phyloP scores from a whole-genome alignment of 176 grass and related monocot species.

The Avena eriantha region DNA sequence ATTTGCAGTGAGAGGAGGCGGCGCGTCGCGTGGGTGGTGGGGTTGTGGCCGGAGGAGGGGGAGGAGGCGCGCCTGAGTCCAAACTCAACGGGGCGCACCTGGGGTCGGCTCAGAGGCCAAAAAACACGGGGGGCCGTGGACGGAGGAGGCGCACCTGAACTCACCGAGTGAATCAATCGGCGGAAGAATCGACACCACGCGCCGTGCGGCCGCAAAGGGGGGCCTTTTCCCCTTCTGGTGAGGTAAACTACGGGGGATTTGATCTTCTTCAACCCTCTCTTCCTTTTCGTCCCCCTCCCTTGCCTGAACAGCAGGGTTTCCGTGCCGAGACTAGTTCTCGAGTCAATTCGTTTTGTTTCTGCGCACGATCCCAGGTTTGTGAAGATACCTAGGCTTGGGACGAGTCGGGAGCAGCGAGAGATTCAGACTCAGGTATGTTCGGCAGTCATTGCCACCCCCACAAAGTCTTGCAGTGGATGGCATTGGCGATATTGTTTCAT shows the following conservation, averaged over 20 bases:
- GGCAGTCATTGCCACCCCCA: background rate
- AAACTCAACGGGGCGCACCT: background rate
- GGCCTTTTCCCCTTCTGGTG: background rate
- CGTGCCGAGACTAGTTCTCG: background rate
- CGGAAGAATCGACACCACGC: background rate
- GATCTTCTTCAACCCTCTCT: background rate
- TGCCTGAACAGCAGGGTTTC: background rate
- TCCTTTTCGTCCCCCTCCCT: background rate
- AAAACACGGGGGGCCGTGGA: background rate
- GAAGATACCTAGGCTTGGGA: conserved; percentile 19
- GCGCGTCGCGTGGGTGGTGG: too few relatives aligned
- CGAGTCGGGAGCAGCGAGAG: background rate
- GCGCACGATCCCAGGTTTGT: background rate
- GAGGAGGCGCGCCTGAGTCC: background rate
- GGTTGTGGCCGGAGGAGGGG: background rate
- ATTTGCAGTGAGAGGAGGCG: too few relatives aligned
- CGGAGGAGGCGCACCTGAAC: background rate
- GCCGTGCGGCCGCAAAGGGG: background rate
- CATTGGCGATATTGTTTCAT: background rate
- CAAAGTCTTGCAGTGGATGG: background rate
- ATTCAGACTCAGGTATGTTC: background rate
- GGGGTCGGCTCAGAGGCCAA: background rate
- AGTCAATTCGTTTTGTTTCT: background rate
- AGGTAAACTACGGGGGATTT: conserved; percentile 1
- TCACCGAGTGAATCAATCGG: background rate